Evolutionary conservation across 2,329 filamentous ascomycete genomes (phyloP).

Genomic region (Stagonosporopsis cucurbitacearum): DNA sequence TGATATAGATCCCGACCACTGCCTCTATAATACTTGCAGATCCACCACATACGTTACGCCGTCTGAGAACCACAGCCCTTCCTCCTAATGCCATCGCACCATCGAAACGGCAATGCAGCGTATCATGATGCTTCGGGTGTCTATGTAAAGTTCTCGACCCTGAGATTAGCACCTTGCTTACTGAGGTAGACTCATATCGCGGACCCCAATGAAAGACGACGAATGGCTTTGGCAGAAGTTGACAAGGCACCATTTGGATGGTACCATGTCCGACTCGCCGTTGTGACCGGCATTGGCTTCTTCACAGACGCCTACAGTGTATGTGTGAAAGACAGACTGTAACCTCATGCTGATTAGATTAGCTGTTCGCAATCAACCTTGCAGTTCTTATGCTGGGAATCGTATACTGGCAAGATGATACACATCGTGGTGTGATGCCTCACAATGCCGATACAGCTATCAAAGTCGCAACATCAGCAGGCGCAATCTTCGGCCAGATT

Average conservation of each 20-base stretch:
- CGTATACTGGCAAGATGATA: slow-evolving; percentile 69
- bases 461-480: slow-evolving; percentile 83
- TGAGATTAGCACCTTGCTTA: background rate
- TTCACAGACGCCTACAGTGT: slow-evolving; percentile 79
- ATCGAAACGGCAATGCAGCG: slow-evolving; percentile 39
- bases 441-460: slow-evolving; percentile 76
- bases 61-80: slow-evolving; percentile 2
- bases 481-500: slow-evolving; percentile 83
- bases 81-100: slow-evolving; percentile 34
- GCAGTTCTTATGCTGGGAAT: slow-evolving; percentile 73
- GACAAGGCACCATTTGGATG: slow-evolving; percentile 47
- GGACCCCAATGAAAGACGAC: slow-evolving; percentile 46
- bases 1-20: background rate
- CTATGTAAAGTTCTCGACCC: slow-evolving; percentile 25
- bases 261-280: slow-evolving; percentile 79
- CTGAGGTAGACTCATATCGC: slow-evolving; percentile 34
- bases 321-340: background rate
- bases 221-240: slow-evolving; percentile 46
- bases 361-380: slow-evolving; percentile 65
- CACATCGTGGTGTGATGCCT: slow-evolving; percentile 62
- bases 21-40: background rate
- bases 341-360: slow-evolving; percentile 8
- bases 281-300: slow-evolving; percentile 85
- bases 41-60: background rate
- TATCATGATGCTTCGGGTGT: slow-evolving; percentile 43